Evolutionary conservation across 371 early-diverging fungal genomes (phyloP).

Genomic region (Haplosporangium sp.): DNA sequence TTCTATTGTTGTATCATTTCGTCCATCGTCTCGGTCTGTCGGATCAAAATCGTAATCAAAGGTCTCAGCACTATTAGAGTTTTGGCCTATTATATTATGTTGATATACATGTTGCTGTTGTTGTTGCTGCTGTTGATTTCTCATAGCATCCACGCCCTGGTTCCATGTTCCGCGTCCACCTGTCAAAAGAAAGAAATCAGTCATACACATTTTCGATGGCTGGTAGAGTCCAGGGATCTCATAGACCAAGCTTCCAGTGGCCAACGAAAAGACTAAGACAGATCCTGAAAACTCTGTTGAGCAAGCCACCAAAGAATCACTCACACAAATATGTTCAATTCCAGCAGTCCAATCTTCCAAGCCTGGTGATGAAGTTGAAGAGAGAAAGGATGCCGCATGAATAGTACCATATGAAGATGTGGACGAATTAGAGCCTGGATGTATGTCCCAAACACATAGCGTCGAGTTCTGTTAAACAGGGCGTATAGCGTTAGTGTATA

Average conservation of each 20-base stretch:
- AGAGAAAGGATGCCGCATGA: constrained; percentile 51
- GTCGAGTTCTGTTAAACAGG: constrained; percentile 58
- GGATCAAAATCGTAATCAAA: constrained; percentile 3
- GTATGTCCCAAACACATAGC: constrained; percentile 69
- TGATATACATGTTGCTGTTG: constrained; percentile 1
- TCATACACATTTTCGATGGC: constrained; percentile 63
- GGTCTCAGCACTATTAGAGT: neutral
- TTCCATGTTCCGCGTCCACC: constrained; percentile 45
- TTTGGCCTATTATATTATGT: neutral
- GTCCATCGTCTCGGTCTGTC: constrained; percentile 2
- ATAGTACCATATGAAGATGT: constrained; percentile 33
- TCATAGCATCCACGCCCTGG: constrained; percentile 2
- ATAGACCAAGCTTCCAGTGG: constrained; percentile 68
- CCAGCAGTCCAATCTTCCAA: constrained; percentile 67
- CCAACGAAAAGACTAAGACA: constrained; percentile 64
- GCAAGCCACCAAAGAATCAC: constrained; percentile 65
- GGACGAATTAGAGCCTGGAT: constrained; percentile 19
- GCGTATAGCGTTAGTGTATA: neutral
- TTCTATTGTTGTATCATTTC: neutral
- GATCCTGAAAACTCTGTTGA: constrained; percentile 68
- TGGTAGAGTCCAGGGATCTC: constrained; percentile 54
- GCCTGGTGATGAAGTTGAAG: constrained; percentile 57
- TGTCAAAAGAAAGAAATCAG: constrained; percentile 66
- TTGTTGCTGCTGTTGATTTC: constrained; percentile 1
- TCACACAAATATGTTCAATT: constrained; percentile 65